Conservation (phyloP, 352 stramenopile species). For the Globisporangium nodosum region DNA sequence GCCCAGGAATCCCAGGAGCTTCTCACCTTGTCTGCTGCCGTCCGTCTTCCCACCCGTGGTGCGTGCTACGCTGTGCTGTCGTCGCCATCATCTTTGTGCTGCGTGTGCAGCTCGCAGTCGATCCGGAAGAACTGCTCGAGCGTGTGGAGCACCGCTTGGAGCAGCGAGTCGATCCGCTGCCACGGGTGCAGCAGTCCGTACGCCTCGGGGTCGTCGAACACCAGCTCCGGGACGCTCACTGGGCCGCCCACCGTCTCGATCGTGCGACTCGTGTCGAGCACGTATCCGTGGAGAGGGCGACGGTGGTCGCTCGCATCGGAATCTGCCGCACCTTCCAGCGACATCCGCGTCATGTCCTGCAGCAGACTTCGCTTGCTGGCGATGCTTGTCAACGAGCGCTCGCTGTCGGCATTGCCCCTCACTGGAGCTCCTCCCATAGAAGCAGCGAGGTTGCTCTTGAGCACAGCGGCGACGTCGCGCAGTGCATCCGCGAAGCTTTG, state of each 20-base stretch:
- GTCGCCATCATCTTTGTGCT: slow-evolving; percentile 8
- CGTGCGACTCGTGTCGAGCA: slow-evolving; percentile 24
- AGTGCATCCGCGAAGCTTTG: slow-evolving; percentile 21
- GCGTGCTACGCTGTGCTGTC: background rate
- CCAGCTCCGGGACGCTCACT: slow-evolving; percentile 33
- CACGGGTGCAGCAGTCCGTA: slow-evolving; percentile 50
- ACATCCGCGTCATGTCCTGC: slow-evolving; percentile 14
- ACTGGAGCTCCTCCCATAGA: background rate
- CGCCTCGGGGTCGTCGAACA: slow-evolving; percentile 25
- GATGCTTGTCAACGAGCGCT: slow-evolving; percentile 1
- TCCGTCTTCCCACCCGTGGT: too few relatives aligned
- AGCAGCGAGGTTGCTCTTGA: slow-evolving; percentile 18
- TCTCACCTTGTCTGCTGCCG: background rate
- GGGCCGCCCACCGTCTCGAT: slow-evolving; percentile 24
- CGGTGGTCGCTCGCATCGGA: background rate
- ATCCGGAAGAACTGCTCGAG: slow-evolving; percentile 56
- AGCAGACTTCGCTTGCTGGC: slow-evolving; percentile 22
- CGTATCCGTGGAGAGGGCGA: slow-evolving; percentile 7
- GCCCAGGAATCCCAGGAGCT: background rate
- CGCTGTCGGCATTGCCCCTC: background rate
- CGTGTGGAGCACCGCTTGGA: slow-evolving; percentile 40
- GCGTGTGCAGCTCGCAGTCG: slow-evolving; percentile 28
- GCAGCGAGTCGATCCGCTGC: slow-evolving; percentile 34
- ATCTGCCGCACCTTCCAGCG: slow-evolving; percentile 1
- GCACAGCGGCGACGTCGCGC: slow-evolving; percentile 26